Percentiles rank a stretch among this genome's conserved stretches.
phyloP scores from a whole-genome alignment of 2,329 filamentous ascomycete genomes.

The Fusarium albosuccineum region DNA sequence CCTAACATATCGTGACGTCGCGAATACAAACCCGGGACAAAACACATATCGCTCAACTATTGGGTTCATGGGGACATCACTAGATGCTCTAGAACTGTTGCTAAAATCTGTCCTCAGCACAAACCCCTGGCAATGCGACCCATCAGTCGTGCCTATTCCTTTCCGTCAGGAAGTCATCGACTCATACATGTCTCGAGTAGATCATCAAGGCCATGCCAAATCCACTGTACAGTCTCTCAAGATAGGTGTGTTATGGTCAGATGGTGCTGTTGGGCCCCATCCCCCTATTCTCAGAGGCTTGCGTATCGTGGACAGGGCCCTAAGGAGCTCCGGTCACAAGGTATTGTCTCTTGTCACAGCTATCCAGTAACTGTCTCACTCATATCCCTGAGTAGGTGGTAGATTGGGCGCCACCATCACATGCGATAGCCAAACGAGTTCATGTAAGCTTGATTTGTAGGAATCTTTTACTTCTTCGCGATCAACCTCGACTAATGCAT shows the following conservation, averaged over 20 bases:
- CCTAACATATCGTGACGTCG: slow-evolving; percentile 36
- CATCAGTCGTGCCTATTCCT: slow-evolving; percentile 73
- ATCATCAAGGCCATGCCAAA: neutral
- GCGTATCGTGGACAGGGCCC: neutral
- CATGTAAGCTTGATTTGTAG: slow-evolving; percentile 2
- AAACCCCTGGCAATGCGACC: slow-evolving; percentile 76
- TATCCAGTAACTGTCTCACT: too few relatives aligned
- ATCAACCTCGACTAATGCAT: neutral
- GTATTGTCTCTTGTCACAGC: slow-evolving; percentile 16
- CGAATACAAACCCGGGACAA: slow-evolving; percentile 63
- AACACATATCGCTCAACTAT: slow-evolving; percentile 72
- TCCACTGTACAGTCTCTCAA: slow-evolving; percentile 55
- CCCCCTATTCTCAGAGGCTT: slow-evolving; percentile 66
- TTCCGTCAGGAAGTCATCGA: slow-evolving; percentile 67
- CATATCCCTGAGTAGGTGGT: slow-evolving; percentile 46
- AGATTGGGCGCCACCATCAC: slow-evolving; percentile 32
- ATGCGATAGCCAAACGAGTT: slow-evolving; percentile 19
- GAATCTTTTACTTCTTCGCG: neutral
- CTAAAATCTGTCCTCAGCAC: slow-evolving; percentile 68
- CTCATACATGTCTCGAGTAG: slow-evolving; percentile 52
- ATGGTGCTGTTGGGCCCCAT: slow-evolving; percentile 64
- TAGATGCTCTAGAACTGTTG: slow-evolving; percentile 66
- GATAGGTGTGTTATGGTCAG: slow-evolving; percentile 67
- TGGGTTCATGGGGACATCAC: slow-evolving; percentile 71
- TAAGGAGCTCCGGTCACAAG: slow-evolving; percentile 56